Percentiles rank a stretch among this genome's conserved stretches.
Evolutionary conservation across 495 filamentous ascomycete species (phyloP).

Genomic region (Annulohypoxylon moriforme): DNA sequence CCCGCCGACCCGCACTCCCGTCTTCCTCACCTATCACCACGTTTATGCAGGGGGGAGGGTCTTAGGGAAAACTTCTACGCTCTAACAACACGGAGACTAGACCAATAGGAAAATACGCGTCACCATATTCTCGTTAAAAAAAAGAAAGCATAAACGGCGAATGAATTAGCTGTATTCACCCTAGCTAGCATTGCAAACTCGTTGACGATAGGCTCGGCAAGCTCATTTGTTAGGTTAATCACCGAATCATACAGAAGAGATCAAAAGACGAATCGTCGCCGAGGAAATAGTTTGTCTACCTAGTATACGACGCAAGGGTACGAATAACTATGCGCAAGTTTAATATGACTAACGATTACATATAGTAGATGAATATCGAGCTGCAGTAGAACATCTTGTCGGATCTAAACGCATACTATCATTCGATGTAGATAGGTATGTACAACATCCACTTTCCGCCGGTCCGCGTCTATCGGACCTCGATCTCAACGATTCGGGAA

Average conservation of each 20-base stretch:
- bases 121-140: background rate
- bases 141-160: slow-evolving; percentile 1
- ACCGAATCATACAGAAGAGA: background rate
- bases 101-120: slow-evolving; percentile 26
- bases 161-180: background rate
- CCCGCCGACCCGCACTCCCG: slow-evolving; percentile 24
- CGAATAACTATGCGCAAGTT: background rate
- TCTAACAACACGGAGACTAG: slow-evolving; percentile 14
- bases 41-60: slow-evolving; percentile 29
- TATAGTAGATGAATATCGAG: slow-evolving; percentile 15
- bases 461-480: slow-evolving; percentile 24
- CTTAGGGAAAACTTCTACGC: slow-evolving; percentile 2
- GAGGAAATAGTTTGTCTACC: slow-evolving; percentile 5
- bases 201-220: background rate
- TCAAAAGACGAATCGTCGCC: background rate
- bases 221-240: background rate
- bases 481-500: slow-evolving; percentile 5
- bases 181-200: slow-evolving; percentile 20
- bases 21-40: slow-evolving; percentile 32
- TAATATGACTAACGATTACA: slow-evolving; percentile 25
- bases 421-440: background rate
- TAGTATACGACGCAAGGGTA: slow-evolving; percentile 21
- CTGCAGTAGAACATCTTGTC: slow-evolving; percentile 19
- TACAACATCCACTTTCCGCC: slow-evolving; percentile 27
- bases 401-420: slow-evolving; percentile 10